Evolutionary conservation across 2,329 filamentous ascomycete species (phyloP).

Genomic region (Rutstroemia sp.): DNA sequence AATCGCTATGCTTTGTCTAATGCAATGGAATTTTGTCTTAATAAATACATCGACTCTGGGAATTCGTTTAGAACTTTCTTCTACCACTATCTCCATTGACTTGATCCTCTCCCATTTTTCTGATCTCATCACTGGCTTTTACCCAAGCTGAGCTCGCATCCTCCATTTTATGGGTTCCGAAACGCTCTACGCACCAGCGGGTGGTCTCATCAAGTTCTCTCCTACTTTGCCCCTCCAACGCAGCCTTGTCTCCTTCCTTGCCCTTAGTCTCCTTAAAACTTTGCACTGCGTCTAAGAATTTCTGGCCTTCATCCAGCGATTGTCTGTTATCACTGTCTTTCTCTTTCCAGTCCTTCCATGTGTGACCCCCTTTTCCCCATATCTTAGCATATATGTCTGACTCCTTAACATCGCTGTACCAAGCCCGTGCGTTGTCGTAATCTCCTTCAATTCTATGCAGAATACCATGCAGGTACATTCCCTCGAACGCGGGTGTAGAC

Average conservation of each 20-base stretch:
- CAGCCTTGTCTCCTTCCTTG: constrained; percentile 2
- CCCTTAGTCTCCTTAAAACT: constrained; percentile 5
- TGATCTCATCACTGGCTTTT: constrained; percentile 11
- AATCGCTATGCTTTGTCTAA: constrained; percentile 18
- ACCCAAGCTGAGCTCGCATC: constrained; percentile 34
- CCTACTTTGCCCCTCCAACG: constrained; percentile 27
- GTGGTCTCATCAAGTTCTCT: constrained; percentile 36
- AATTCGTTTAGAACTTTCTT: constrained; percentile 12
- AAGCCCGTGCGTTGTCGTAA: constrained; percentile 39
- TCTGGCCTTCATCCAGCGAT: constrained; percentile 31
- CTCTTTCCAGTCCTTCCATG: constrained; percentile 5
- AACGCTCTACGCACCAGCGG: constrained; percentile 37
- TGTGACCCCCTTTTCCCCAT: constrained; percentile 24
- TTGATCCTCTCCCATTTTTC: constrained; percentile 11
- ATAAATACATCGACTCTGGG: constrained; percentile 3
- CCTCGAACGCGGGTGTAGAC: constrained; percentile 38
- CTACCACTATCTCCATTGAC: constrained; percentile 11
- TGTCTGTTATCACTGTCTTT: not conserved
- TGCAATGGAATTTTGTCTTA: constrained; percentile 11
- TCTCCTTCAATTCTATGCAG: constrained; percentile 45
- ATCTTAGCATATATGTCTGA: constrained; percentile 30
- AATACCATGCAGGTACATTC: constrained; percentile 44
- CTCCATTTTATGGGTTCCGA: constrained; percentile 34
- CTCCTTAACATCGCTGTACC: constrained; percentile 38
- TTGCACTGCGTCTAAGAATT: constrained; percentile 33